These are phyloP conservation scores for Boletus reticulatus DNA, from an alignment of 768 basidiomycete species.

Conservation along the genomic window DNA sequence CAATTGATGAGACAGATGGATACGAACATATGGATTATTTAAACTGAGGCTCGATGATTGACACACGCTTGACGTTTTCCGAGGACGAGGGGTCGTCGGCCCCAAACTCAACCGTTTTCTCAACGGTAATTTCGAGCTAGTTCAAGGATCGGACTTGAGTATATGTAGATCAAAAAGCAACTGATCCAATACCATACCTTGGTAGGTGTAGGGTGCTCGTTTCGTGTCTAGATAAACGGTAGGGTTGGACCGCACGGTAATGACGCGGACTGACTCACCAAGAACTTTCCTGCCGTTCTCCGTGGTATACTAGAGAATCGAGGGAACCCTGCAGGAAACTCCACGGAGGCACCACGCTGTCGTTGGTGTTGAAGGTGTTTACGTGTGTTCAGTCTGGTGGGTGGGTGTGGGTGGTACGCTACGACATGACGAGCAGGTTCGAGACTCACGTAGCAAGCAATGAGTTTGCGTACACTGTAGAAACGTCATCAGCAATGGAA, in stretches of 20 bases:
- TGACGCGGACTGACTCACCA: slow-evolving; percentile 8
- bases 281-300: neutral
- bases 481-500: neutral
- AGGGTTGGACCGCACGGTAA: neutral
- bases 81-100: slow-evolving; percentile 8
- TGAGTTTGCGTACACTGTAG: slow-evolving; percentile 49
- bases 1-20: neutral
- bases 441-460: slow-evolving; percentile 41
- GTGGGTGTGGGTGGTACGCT: neutral
- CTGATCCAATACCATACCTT: slow-evolving; percentile 14
- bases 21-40: neutral
- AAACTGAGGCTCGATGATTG: slow-evolving; percentile 5
- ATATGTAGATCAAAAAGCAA: neutral
- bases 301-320: slow-evolving; percentile 22
- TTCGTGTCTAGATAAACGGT: slow-evolving; percentile 8
- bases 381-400: slow-evolving; percentile 39
- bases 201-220: slow-evolving; percentile 6
- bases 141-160: neutral
- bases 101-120: slow-evolving; percentile 30
- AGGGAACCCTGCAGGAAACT: slow-evolving; percentile 25
- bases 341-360: slow-evolving; percentile 29
- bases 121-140: slow-evolving; percentile 30
- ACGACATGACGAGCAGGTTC: neutral
- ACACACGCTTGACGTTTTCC: slow-evolving; percentile 1
- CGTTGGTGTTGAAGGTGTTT: slow-evolving; percentile 31